Conservation (phyloP, 176 grass and related monocot genomes). For the Otatea glauca region DNA sequence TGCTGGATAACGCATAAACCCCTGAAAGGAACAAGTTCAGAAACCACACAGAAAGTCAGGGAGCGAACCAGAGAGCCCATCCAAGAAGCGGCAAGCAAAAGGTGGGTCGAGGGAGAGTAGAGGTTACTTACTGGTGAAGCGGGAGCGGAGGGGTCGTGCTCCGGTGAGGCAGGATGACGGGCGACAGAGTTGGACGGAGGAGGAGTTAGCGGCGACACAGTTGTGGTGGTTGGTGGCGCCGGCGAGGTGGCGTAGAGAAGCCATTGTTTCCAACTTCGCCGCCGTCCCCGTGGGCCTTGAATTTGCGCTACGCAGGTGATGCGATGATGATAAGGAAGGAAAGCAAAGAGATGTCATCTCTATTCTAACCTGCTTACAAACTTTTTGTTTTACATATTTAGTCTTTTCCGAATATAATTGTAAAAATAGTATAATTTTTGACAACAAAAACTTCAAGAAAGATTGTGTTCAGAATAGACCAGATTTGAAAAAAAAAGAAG, state of each 20-base stretch:
- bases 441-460: no score
- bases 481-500: no score
- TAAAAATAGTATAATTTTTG: no score
- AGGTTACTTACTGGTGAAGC: conserved; percentile 32
- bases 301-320: neutral
- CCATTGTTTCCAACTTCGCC: conserved; percentile 36
- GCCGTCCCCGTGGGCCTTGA: neutral
- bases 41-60: neutral
- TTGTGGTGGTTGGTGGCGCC: conserved; percentile 29
- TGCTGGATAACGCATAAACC: conserved; percentile 82
- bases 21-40: conserved; percentile 46
- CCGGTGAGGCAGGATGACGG: conserved; percentile 12
- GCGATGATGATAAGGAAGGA: neutral
- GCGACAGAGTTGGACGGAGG: conserved; percentile 27
- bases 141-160: conserved; percentile 21
- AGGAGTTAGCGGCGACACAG: conserved; percentile 17
- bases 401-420: no score
- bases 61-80: neutral
- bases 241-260: conserved; percentile 57
- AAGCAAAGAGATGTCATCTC: no score
- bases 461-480: no score
- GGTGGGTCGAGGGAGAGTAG: neutral
- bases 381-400: no score
- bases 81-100: neutral
- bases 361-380: no score